phyloP scores from a whole-genome alignment of 331 rosid genomes.

The Arachis monticola region DNA sequence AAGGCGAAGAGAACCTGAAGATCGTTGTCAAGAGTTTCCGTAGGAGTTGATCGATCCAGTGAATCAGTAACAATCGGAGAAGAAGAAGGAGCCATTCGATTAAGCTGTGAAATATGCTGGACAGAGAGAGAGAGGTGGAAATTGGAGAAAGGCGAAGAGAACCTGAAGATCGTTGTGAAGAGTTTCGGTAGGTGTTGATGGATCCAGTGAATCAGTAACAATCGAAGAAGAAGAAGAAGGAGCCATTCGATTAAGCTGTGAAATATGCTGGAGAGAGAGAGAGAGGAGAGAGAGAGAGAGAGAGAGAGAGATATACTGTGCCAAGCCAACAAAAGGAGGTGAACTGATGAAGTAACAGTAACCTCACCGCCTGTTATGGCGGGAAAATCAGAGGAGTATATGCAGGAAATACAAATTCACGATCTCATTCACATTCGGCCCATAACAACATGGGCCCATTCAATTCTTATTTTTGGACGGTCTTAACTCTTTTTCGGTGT shows the following conservation, averaged over 20 bases:
- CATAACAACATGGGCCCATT: neutral
- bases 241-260: neutral
- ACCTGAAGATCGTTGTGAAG: constrained; percentile 46
- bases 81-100: constrained; percentile 37
- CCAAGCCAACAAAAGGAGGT: neutral
- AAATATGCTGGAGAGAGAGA: neutral
- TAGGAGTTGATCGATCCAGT: constrained; percentile 35
- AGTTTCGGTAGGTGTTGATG: constrained; percentile 39
- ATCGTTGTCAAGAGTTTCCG: constrained; percentile 50
- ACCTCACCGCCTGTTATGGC: neutral
- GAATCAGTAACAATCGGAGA: constrained; percentile 43
- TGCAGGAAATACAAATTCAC: neutral
- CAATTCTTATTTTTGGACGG: too few species aligned
- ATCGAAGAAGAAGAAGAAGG: constrained; percentile 34
- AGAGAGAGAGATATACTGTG: neutral
- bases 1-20: constrained; percentile 50
- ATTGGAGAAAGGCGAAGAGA: too few species aligned
- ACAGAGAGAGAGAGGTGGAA: neutral
- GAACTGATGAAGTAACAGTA: neutral
- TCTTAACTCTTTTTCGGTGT: too few species aligned
- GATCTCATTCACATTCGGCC: neutral
- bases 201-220: constrained; percentile 34
- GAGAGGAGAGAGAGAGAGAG: neutral
- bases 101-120: neutral
- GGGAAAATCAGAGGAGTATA: neutral